Percentiles rank a stretch among this genome's conserved stretches.
Evolutionary conservation across 139 green algal species (phyloP).

Genomic region (Zygnema circumcarinatum): DNA sequence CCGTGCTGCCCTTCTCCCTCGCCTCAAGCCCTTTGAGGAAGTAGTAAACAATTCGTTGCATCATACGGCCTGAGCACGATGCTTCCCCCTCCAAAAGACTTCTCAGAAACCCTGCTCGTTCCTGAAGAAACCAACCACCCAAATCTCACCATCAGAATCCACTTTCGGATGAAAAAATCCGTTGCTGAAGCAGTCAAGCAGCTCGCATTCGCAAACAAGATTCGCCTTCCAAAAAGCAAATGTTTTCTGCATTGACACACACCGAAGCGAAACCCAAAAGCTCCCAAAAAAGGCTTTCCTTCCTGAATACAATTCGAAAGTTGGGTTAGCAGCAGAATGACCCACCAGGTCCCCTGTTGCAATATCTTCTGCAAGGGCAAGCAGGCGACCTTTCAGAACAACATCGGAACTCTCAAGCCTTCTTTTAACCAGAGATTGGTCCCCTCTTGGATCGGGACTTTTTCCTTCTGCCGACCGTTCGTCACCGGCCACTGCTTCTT

Average conservation of each 20-base stretch:
- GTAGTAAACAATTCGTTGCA: conserved; percentile 36
- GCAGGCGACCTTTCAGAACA: not conserved
- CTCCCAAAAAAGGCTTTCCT: too few species aligned
- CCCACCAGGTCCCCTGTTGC: not conserved
- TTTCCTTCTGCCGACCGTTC: not conserved
- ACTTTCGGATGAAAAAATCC: too few species aligned
- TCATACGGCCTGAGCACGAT: not conserved
- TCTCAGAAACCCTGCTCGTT: not conserved
- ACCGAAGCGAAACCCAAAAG: too few species aligned
- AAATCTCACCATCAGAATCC: too few species aligned
- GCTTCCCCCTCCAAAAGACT: not conserved
- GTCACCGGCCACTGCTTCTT: too few species aligned
- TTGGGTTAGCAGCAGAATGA: not conserved
- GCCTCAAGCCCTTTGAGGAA: conserved; percentile 29
- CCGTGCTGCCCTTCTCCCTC: not conserved
- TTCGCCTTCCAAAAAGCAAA: too few species aligned
- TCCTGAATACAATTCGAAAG: too few species aligned
- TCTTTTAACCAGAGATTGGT: not conserved
- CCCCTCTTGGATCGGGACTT: not conserved
- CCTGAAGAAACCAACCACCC: not conserved
- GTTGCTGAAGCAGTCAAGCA: too few species aligned
- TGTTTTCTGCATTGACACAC: too few species aligned
- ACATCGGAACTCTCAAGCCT: not conserved
- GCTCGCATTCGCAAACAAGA: too few species aligned
- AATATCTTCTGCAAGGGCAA: not conserved